These are phyloP conservation scores for Pseudoperonospora humuli DNA, from an alignment of 352 stramenopile species.

Conservation along the genomic window DNA sequence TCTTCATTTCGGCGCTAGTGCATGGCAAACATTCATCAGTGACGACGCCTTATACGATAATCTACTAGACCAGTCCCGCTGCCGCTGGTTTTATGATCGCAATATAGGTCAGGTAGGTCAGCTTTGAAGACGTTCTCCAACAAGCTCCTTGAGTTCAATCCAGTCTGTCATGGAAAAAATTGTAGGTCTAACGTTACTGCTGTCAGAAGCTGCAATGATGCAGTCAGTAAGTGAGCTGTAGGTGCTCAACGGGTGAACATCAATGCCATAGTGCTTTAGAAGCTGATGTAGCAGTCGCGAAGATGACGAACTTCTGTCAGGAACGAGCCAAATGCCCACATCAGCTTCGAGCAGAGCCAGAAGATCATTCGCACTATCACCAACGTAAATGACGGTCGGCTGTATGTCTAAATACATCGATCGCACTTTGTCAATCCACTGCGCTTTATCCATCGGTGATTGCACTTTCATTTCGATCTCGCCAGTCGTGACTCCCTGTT, in stretches of 20 bases:
- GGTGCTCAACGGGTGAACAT: slow-evolving; percentile 18
- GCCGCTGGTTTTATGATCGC: no score
- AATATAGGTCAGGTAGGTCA: not conserved
- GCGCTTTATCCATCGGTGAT: slow-evolving; percentile 48
- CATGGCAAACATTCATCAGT: no score
- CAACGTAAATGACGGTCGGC: slow-evolving; percentile 39
- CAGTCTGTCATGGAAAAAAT: slow-evolving; percentile 19
- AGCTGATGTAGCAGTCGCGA: slow-evolving; percentile 15
- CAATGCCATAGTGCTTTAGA: slow-evolving; percentile 27
- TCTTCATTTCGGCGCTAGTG: no score
- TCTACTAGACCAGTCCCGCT: no score
- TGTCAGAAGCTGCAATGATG: not conserved
- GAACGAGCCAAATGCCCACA: slow-evolving; percentile 38
- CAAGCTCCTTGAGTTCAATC: slow-evolving; percentile 9
- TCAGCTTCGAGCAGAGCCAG: slow-evolving; percentile 55
- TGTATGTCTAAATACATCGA: not conserved
- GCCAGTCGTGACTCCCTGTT: slow-evolving; percentile 36
- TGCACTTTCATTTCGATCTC: slow-evolving; percentile 46
- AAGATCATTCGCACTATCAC: slow-evolving; percentile 62
- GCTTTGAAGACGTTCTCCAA: not conserved
- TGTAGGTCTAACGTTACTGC: slow-evolving; percentile 10
- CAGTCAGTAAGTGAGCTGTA: slow-evolving; percentile 14
- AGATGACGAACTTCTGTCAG: slow-evolving; percentile 1
- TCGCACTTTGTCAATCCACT: slow-evolving; percentile 18
- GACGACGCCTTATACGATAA: no score